Percentiles rank a stretch among this genome's conserved stretches.
Evolutionary conservation across 1,139 yeast genomes (phyloP).

Genomic region (Torulaspora globosa): DNA sequence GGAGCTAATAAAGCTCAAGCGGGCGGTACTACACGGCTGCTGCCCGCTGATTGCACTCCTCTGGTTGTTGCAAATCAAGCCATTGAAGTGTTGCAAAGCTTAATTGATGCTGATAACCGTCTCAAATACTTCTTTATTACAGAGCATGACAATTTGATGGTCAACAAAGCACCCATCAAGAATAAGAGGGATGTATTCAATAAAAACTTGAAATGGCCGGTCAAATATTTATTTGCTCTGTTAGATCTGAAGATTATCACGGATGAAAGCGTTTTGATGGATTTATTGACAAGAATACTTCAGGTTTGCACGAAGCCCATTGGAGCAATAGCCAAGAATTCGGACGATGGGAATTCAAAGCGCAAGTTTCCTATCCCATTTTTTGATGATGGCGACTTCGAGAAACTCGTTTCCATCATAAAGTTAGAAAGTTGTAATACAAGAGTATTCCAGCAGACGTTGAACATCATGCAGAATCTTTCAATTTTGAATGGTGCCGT

Average conservation of each 20-base stretch:
- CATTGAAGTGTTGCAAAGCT: constrained; percentile 67
- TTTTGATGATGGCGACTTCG: constrained; percentile 61
- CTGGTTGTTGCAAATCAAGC: constrained; percentile 71
- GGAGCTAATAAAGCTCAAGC: constrained; percentile 20
- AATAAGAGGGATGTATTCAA: constrained; percentile 40
- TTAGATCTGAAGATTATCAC: constrained; percentile 61
- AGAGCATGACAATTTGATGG: constrained; percentile 67
- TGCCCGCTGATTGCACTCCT: constrained; percentile 66
- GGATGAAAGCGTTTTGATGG: constrained; percentile 74
- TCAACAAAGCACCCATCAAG: constrained; percentile 41
- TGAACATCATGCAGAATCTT: constrained; percentile 78
- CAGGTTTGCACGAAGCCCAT: constrained; percentile 77
- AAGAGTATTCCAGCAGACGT: constrained; percentile 77
- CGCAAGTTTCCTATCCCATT: constrained; percentile 54
- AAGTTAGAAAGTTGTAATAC: constrained; percentile 86
- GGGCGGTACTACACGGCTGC: constrained; percentile 31
- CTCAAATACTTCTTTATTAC: constrained; percentile 72
- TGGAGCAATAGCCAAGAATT: constrained; percentile 44
- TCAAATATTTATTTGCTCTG: constrained; percentile 61
- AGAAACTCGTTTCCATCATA: constrained; percentile 61
- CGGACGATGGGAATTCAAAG: constrained; percentile 27
- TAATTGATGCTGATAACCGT: constrained; percentile 66
- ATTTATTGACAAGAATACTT: constrained; percentile 65
- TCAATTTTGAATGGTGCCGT: constrained; percentile 60
- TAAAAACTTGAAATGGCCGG: constrained; percentile 59